Evolutionary conservation across 306 rosid species (phyloP).

Genomic region (Medicago arabica): DNA sequence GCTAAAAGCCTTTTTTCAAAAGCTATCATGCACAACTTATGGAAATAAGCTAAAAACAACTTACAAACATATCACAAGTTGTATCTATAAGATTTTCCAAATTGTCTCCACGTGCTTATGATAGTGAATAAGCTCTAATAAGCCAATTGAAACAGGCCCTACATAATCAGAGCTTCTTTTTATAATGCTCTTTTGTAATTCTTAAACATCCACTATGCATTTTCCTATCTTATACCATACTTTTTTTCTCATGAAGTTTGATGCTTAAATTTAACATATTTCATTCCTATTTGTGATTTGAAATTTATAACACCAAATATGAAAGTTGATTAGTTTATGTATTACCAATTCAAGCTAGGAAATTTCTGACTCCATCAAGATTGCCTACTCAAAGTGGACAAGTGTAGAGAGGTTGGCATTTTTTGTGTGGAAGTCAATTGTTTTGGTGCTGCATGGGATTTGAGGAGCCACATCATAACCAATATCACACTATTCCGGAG

Average conservation of each 20-base stretch:
- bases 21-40: background rate
- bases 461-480: slow-evolving; percentile 39
- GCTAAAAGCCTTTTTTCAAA: too few species aligned
- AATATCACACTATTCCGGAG: slow-evolving; percentile 37
- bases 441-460: slow-evolving; percentile 35
- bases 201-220: background rate
- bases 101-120: background rate
- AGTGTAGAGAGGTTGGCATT: slow-evolving; percentile 41
- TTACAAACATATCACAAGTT: too few species aligned
- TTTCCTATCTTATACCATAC: background rate
- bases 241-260: background rate
- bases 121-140: background rate
- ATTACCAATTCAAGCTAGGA: slow-evolving; percentile 46
- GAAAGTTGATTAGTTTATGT: slow-evolving; percentile 38
- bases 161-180: background rate
- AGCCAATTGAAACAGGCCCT: background rate
- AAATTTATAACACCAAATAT: slow-evolving; percentile 11
- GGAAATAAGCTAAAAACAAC: background rate
- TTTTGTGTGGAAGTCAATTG: slow-evolving; percentile 42
- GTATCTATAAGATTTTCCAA: background rate
- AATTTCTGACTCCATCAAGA: slow-evolving; percentile 50
- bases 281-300: slow-evolving; percentile 19
- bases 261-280: slow-evolving; percentile 10
- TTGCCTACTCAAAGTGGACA: slow-evolving; percentile 41
- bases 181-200: slow-evolving; percentile 5